Evolutionary conservation across 2,329 filamentous ascomycete genomes (phyloP), one percentile per base, ranked within the genome.

Genomic region (Fonsecaea monophora): DNA sequence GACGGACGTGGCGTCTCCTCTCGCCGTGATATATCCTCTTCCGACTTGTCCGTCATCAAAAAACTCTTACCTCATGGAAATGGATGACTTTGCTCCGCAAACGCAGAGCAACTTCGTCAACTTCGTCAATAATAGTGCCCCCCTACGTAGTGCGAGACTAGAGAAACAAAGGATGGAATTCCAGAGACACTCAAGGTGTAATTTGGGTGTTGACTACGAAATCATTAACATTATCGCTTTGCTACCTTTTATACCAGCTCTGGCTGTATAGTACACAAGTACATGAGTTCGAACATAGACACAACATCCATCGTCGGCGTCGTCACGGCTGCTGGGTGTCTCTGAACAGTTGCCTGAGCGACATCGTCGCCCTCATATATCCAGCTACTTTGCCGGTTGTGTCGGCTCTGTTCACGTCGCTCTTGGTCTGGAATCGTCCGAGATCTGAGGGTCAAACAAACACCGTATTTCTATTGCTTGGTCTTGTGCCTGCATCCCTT

Each of bases 211-310:
- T 21, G 18, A 25, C 18, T 50, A 25, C 18, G 45, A 3, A 25
- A 50, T 50, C 45, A 50, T 50, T 50, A 50, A 18, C 45, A 50
- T 50, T 50, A 50, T 50, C 45, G 25, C 45, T 25, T 50, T 50
- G 18, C 45, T 50, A 21, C 12, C 45, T 50, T 50, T 3, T 10
- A 50, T 25, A 30, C 18, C 18, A 50, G 9, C 45, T 50, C 45
- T 10, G 45, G 45, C 45, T 4, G 45, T 50, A 50, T 50, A 9
- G 45, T 50, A 50, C 42, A 48, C 42, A 21, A 25, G 42, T 48
- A 48, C 45, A 50, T 50, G 45, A 25, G 45, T 50, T 12, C 25
- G 21, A 21, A 50, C 45, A 50, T 50, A 50, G 45, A 50, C 13
- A 50, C 45, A 48, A 25, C 45, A 50, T 25, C 45, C 45, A 25